Percentiles rank a stretch among this genome's conserved stretches.
phyloP scores from a whole-genome alignment of 2,329 filamentous ascomycete genomes.

The Corinectria fuckeliana region DNA sequence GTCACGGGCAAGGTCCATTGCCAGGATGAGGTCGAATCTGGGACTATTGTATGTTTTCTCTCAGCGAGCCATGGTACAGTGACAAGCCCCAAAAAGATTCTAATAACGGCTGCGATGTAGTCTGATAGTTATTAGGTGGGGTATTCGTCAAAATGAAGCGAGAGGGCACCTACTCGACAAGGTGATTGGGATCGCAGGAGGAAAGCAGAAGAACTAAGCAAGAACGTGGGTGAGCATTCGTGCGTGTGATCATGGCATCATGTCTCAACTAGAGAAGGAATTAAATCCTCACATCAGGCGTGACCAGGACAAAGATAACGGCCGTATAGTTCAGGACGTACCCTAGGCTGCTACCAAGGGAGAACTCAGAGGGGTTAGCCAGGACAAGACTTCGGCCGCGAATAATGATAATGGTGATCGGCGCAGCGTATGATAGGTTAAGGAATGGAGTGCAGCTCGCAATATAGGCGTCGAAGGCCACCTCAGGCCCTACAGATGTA shows the following conservation, averaged over 20 bases:
- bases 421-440: conserved; percentile 53
- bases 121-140: conserved; percentile 31
- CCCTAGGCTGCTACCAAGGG: conserved; percentile 39
- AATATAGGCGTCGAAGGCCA: conserved; percentile 55
- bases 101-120: conserved; percentile 46
- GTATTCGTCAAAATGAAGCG: not conserved
- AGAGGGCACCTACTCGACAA: conserved; percentile 22
- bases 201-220: conserved; percentile 32
- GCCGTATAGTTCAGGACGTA: conserved; percentile 42
- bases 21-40: conserved; percentile 29
- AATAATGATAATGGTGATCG: conserved; percentile 47
- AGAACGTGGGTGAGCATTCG: too few species aligned
- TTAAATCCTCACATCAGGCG: conserved; percentile 46
- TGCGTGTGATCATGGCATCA: too few species aligned
- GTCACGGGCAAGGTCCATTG: conserved; percentile 25
- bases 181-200: conserved; percentile 30
- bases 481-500: conserved; percentile 42
- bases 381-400: conserved; percentile 44
- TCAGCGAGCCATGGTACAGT: conserved; percentile 23
- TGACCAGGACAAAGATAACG: conserved; percentile 47
- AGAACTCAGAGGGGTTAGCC: conserved; percentile 40
- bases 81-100: conserved; percentile 40
- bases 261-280: not conserved
- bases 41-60: conserved; percentile 28
- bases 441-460: conserved; percentile 54